phyloP scores from a whole-genome alignment of 192 early-diverging fungal genomes.

The Coemansia javaensis region DNA sequence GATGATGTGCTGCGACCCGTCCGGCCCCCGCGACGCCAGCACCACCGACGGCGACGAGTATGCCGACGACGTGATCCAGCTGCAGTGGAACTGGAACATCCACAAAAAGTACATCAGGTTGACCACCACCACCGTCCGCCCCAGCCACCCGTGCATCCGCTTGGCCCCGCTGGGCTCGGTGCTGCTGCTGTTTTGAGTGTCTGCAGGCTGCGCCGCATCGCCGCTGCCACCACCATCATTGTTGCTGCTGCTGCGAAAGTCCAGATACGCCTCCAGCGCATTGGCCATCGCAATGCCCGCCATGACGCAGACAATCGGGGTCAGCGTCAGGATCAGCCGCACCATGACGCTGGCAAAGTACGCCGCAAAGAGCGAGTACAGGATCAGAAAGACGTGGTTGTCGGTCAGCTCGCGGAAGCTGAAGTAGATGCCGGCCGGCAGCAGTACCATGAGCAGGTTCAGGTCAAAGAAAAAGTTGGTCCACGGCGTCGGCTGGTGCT shows the following conservation, averaged over 20 bases:
- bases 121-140: slow-evolving; percentile 53
- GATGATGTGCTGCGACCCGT: slow-evolving; percentile 94
- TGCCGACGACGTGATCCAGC: slow-evolving; percentile 95
- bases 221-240: background rate
- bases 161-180: too few relatives aligned
- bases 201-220: background rate
- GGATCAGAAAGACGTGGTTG: slow-evolving; percentile 96
- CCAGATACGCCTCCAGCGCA: slow-evolving; percentile 81
- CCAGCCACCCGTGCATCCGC: slow-evolving; percentile 16
- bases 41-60: slow-evolving; percentile 99
- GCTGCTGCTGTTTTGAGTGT: background rate
- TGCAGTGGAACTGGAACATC: slow-evolving; percentile 95
- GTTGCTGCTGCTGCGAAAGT: slow-evolving; percentile 19
- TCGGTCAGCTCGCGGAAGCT: slow-evolving; percentile 93
- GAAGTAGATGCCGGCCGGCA: slow-evolving; percentile 97
- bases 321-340: slow-evolving; percentile 95
- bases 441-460: slow-evolving; percentile 89
- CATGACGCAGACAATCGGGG: slow-evolving; percentile 94
- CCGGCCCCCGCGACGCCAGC: slow-evolving; percentile 75
- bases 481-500: slow-evolving; percentile 99
- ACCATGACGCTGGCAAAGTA: slow-evolving; percentile 99
- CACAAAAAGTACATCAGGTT: slow-evolving; percentile 69
- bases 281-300: slow-evolving; percentile 86
- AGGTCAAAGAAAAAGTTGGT: slow-evolving; percentile 99
- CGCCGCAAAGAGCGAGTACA: slow-evolving; percentile 95